These are phyloP conservation scores for Angophora floribunda DNA, from an alignment of 345 rosid genomes.

Conservation along the genomic window DNA sequence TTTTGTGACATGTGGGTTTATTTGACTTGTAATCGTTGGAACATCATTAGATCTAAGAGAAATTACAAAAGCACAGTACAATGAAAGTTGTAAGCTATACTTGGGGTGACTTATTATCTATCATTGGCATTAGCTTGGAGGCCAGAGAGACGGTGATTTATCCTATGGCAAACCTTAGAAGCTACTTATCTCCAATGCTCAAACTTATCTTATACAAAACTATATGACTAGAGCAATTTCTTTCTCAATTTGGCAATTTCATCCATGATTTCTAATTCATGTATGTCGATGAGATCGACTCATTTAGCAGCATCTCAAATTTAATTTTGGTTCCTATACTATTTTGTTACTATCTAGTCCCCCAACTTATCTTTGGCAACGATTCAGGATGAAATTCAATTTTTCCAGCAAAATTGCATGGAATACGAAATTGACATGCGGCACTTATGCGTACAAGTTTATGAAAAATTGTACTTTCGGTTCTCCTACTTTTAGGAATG, in stretches of 20 bases:
- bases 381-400: background rate
- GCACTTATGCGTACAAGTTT: too few relatives aligned
- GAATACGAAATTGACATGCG: background rate
- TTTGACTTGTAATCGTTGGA: background rate
- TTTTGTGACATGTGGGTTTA: background rate
- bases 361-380: fast-evolving
- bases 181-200: background rate
- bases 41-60: background rate
- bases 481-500: background rate
- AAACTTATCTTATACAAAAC: background rate
- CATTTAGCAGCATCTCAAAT: background rate
- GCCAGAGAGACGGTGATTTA: background rate
- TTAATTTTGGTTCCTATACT: background rate
- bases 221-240: background rate
- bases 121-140: fast-evolving
- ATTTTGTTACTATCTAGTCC: background rate
- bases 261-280: background rate
- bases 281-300: background rate
- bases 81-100: background rate
- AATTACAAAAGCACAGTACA: background rate
- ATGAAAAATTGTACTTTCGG: too few relatives aligned
- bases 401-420: fast-evolving
- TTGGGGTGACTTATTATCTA: background rate
- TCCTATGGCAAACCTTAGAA: background rate
- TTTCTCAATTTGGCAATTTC: fast-evolving